phyloP scores from a whole-genome alignment of 73 alveolate species.

The Stentor roeselii region DNA sequence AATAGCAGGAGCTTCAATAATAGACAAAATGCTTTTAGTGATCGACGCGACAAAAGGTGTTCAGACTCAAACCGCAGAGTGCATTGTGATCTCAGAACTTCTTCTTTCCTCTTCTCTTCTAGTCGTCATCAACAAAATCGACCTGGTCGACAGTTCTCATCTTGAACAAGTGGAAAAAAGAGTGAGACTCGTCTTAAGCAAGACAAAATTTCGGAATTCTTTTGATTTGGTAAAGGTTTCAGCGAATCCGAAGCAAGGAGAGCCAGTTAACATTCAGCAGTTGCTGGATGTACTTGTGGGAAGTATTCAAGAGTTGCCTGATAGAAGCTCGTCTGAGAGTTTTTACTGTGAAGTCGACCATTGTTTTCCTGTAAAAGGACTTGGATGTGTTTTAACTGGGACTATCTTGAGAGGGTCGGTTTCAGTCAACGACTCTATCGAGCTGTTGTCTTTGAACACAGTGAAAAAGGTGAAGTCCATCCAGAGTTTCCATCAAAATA shows the following conservation, averaged over 20 bases:
- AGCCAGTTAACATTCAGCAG: constrained; percentile 61
- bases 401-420: constrained; percentile 88
- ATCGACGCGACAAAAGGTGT: constrained; percentile 90
- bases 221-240: constrained; percentile 36
- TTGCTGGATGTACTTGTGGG: constrained; percentile 43
- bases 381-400: constrained; percentile 99
- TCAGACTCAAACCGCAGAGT: constrained; percentile 95
- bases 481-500: constrained; percentile 92
- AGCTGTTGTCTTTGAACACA: constrained; percentile 68
- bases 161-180: constrained; percentile 32
- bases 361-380: constrained; percentile 97
- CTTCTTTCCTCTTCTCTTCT: constrained; percentile 52
- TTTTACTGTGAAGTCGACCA: constrained; percentile 94
- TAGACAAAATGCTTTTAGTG: constrained; percentile 95
- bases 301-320: constrained; percentile 44
- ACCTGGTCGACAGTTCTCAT: constrained; percentile 80
- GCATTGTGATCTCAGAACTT: constrained; percentile 94
- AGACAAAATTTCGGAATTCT: not conserved
- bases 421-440: constrained; percentile 85
- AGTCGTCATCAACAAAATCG: constrained; percentile 95
- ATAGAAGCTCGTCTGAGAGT: constrained; percentile 50
- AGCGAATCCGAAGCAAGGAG: constrained; percentile 44
- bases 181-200: constrained; percentile 40
- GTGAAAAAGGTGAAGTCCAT: constrained; percentile 85
- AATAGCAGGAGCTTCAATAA: constrained; percentile 97